Base-by-base conservation (phyloP, 257 asterid species). In the Solanum sitiens region DNA sequence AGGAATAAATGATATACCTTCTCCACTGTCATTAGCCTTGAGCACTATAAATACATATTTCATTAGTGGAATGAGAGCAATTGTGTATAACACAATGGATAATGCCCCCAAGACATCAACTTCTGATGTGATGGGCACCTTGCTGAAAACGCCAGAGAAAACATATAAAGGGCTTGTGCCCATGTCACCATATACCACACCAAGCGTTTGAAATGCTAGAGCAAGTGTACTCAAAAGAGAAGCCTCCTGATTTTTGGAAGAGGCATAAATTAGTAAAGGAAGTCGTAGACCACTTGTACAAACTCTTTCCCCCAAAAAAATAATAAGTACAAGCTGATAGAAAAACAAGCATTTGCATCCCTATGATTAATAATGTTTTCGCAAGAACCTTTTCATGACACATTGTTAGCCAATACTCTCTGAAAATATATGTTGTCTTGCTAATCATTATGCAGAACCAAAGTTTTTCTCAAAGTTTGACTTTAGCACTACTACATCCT, bases 111-210 rank as follows among this genome's bases (percentile, higher is more conserved):
- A 86, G 87, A 97, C 93, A 89, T 97, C 99, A 44, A 93, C 93
- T 5, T 97, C 98, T 68, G 99, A 95, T 56, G 94, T 93, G 89
- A 97, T 95, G 90, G 95, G 93, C 86, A 95, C 98, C 88, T 97
- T 97, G 93, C 95, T 95, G 90, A 97, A 97, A 23, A 97, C 98
- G 53, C 92, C 99, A 21, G 96, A 89, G 87, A 97, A 95, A 75
- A 95, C 98, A 67, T 97, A 97, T 5, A 97, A 89, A 86, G 99
- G 99, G 87, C 98, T 95, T 11, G 99, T 97, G 32, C 99, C 99
- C 99, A 97, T 91, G 87, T 97, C 99, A 47, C 99, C 99, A 65
- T 95, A 97, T 40, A 95, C 99, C 85, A 97, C 99, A 83, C 99
- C 99, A 32, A 97, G 98, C 9, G 99, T 97, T 93, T 97, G 99